A percentile compares a stretch with the other conserved stretches of the same genome.
Conservation (phyloP, 2,329 filamentous ascomycete genomes). For the Curvularia eragrostidis region DNA sequence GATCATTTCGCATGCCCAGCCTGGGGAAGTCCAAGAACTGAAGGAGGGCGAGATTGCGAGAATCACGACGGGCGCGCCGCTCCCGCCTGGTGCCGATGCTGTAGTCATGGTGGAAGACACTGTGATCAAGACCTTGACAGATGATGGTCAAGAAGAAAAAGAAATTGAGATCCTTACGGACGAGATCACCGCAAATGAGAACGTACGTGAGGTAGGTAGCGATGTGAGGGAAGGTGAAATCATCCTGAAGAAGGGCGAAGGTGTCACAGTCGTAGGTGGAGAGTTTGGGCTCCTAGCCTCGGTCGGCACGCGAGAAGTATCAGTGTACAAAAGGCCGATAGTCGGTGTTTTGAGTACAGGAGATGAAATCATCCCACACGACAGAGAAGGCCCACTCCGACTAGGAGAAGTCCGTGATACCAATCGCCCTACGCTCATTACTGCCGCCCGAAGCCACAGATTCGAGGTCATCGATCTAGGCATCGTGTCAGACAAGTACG, state of each 20-base stretch:
- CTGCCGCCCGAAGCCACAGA: conserved; percentile 74
- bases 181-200: conserved; percentile 78
- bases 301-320: conserved; percentile 75
- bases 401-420: conserved; percentile 92
- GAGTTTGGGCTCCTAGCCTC: conserved; percentile 90
- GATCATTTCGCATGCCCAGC: conserved; percentile 83
- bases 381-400: conserved; percentile 66
- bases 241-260: conserved; percentile 78
- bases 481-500: conserved; percentile 75
- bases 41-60: conserved; percentile 79
- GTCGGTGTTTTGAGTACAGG: conserved; percentile 92
- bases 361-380: conserved; percentile 86
- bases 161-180: conserved; percentile 86
- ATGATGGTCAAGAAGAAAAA: conserved; percentile 82
- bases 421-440: conserved; percentile 86
- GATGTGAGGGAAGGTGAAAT: conserved; percentile 74
- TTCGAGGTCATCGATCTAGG: conserved; percentile 85
- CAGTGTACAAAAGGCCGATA: conserved; percentile 75
- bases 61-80: conserved; percentile 92
- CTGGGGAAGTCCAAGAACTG: conserved; percentile 69
- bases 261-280: conserved; percentile 85
- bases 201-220: conserved; percentile 88
- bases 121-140: conserved; percentile 73
- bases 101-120: conserved; percentile 99
- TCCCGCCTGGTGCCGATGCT: conserved; percentile 86